These are phyloP conservation scores for Ophiostoma triangulosporum DNA, from an alignment of 2,329 filamentous ascomycete genomes.

Conservation along the genomic window DNA sequence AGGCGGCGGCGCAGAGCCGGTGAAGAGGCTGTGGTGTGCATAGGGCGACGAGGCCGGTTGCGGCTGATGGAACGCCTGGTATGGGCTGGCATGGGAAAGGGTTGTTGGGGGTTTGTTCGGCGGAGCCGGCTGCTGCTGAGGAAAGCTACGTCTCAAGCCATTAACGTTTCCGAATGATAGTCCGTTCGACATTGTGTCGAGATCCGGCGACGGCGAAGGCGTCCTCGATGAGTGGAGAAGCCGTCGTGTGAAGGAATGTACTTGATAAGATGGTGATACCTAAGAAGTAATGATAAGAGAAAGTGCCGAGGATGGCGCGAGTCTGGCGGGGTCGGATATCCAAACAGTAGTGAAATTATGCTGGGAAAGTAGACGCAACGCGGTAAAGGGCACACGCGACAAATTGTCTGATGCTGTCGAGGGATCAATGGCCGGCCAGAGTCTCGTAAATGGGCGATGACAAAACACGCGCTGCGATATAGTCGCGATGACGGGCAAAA, in stretches of 20 bases:
- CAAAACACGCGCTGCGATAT: background rate
- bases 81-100: slow-evolving; percentile 38
- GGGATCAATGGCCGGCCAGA: too few relatives aligned
- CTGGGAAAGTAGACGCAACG: too few relatives aligned
- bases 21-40: slow-evolving; percentile 35
- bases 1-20: slow-evolving; percentile 31
- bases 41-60: slow-evolving; percentile 35
- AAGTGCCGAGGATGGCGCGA: too few relatives aligned
- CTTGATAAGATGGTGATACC: too few relatives aligned
- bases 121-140: slow-evolving; percentile 26
- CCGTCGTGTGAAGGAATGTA: slow-evolving; percentile 1
- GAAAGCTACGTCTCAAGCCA: slow-evolving; percentile 34
- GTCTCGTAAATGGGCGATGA: too few relatives aligned
- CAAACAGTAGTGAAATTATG: too few relatives aligned
- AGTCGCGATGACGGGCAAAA: background rate
- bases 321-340: too few relatives aligned
- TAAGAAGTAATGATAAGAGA: too few relatives aligned
- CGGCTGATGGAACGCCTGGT: slow-evolving; percentile 32
- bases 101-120: slow-evolving; percentile 37
- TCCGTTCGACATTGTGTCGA: slow-evolving; percentile 29
- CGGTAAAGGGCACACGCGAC: too few relatives aligned
- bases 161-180: slow-evolving; percentile 34
- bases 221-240: slow-evolving; percentile 1
- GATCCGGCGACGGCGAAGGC: background rate
- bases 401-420: too few relatives aligned